Evolutionary conservation across 208 protist species (phyloP), one percentile per base, ranked within the genome.

Genomic region (Leishmania martiniquensis): DNA sequence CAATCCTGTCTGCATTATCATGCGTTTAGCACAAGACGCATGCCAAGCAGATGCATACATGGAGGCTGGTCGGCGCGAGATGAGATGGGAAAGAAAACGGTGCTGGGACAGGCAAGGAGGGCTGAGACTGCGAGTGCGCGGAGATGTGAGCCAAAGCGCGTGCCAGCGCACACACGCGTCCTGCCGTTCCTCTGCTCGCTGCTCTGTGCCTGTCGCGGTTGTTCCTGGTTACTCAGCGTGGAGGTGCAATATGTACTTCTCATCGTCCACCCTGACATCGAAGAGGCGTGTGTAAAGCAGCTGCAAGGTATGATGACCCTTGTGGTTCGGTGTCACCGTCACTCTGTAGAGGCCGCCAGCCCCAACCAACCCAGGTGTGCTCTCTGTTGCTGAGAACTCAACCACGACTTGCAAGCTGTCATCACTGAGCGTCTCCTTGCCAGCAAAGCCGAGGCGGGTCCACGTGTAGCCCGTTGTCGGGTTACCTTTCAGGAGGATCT

Each of bases 401-500:
- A 52, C 67, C 1, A 37, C 37, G 7, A 82, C 72, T 22, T 83
- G 70, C 66, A 89, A 77, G 52, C 60, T 29, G 3, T 80, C 73
- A 54, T 89, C 83, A 44, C 77, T 89, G 32, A 74, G 45, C 12
- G 70, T 32, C 5, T 77, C 65, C 29, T 76, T 65, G 29, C 74
- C 72, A 34, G 54, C 59, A 67, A 83, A 79, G 37, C 82, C 83
- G 17, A 66, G 76, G 13, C 85, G 85, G 5, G 81, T 76, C 92
- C 92, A 96, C 29, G 12, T 69, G 88, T 86, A 95, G 55, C 92
- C 92, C 3, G 90, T 95, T 9, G 83, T 93, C 68, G 92, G 92
- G 83, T 94, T 96, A 39, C 87, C 83, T 10, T 44, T 4, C 45
- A 96, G 86, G 37, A 68, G 10, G 32, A 95, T 86, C 12, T 74